These are phyloP conservation scores for Candida sp. DNA, from an alignment of 1,139 yeast genomes.

Conservation along the genomic window DNA sequence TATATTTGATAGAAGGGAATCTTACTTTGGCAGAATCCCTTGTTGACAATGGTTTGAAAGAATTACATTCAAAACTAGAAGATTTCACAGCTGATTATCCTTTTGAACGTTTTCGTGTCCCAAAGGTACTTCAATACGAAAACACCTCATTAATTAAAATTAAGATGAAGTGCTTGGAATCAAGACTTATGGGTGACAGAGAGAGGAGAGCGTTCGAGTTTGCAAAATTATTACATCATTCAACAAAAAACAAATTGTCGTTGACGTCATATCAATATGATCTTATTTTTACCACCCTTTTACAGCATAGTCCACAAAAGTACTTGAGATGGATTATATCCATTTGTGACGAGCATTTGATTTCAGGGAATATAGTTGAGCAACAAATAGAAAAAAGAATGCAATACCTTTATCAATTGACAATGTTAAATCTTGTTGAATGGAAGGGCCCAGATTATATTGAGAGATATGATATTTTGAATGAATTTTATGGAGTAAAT, in stretches of 20 bases:
- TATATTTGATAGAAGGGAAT: conserved; percentile 23
- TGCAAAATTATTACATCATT: conserved; percentile 7
- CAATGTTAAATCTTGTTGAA: conserved; percentile 14
- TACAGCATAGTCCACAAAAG: conserved; percentile 9
- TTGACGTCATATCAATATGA: conserved; percentile 19
- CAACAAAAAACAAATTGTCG: conserved; percentile 8
- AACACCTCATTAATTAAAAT: conserved; percentile 16
- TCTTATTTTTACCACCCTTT: conserved; percentile 12
- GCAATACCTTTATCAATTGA: conserved; percentile 23
- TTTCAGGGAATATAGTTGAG: conserved; percentile 30
- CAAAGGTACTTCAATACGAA: conserved; percentile 15
- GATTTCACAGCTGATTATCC: conserved; percentile 17
- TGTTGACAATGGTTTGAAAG: conserved; percentile 22
- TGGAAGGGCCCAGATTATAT: conserved; percentile 12
- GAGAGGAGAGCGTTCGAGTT: conserved; percentile 8
- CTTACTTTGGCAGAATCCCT: conserved; percentile 18
- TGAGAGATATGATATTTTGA: conserved; percentile 19
- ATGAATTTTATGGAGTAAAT: conserved; percentile 24
- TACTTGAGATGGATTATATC: conserved; percentile 16
- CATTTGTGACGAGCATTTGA: conserved; percentile 27
- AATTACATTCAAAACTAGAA: conserved; percentile 14
- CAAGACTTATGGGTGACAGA: neutral
- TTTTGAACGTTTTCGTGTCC: conserved; percentile 12
- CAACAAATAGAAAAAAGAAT: conserved; percentile 16
- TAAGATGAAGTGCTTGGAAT: conserved; percentile 12